phyloP scores from a whole-genome alignment of 2,329 filamentous ascomycete species.

The Phialophora tarda region DNA sequence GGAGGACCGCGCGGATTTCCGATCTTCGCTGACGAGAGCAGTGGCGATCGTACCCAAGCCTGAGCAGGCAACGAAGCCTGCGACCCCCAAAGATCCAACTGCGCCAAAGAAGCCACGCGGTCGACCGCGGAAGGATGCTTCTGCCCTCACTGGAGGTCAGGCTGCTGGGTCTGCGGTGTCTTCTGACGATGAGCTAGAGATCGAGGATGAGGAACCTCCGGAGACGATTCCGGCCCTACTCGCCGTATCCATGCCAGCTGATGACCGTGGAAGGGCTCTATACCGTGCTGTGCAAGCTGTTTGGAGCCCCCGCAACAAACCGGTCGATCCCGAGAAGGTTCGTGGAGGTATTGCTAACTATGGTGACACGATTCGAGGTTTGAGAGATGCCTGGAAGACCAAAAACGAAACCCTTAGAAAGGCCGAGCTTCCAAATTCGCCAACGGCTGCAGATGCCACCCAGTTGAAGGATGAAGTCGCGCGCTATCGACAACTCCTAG shows the following conservation, averaged over 20 bases:
- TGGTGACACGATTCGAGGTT: conserved; percentile 64
- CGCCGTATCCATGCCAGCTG: conserved; percentile 58
- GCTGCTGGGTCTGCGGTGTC: conserved; percentile 53
- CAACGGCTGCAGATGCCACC: conserved; percentile 52
- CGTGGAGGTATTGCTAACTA: conserved; percentile 61
- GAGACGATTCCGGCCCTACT: conserved; percentile 62
- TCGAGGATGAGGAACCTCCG: conserved; percentile 58
- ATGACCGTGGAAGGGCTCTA: conserved; percentile 53
- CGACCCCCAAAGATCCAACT: conserved; percentile 16
- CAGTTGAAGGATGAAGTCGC: conserved; percentile 63
- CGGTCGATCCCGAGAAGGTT: conserved; percentile 58
- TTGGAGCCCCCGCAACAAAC: conserved; percentile 62
- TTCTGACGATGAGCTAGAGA: conserved; percentile 51
- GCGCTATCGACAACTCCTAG: conserved; percentile 62
- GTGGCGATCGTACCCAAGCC: conserved; percentile 29
- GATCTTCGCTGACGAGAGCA: conserved; percentile 14
- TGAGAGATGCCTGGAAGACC: conserved; percentile 67
- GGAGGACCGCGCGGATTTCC: not conserved
- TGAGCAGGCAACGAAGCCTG: conserved; percentile 26
- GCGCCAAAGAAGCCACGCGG: conserved; percentile 38
- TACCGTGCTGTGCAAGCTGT: conserved; percentile 67
- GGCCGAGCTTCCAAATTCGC: conserved; percentile 62
- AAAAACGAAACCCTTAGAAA: conserved; percentile 62
- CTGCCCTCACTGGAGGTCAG: conserved; percentile 31
- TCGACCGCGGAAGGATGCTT: conserved; percentile 36